Percentiles rank a stretch among this genome's conserved stretches.
phyloP scores from a whole-genome alignment of 805 yeast genomes.

The Candida ascalaphidarum region DNA sequence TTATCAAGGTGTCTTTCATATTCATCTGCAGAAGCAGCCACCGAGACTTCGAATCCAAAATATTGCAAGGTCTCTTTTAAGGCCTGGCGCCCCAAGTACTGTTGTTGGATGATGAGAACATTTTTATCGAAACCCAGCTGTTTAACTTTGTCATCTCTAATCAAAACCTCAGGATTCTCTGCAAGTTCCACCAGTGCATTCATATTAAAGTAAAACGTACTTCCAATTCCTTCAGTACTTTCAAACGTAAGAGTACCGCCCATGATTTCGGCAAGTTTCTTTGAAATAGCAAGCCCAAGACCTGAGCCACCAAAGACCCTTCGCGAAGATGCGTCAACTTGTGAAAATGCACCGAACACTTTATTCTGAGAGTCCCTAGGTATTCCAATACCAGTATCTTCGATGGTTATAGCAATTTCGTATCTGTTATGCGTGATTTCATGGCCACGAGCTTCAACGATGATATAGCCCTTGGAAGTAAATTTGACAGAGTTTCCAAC shows the following conservation, averaged over 20 bases:
- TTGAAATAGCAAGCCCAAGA: constrained; percentile 40
- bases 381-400: constrained; percentile 49
- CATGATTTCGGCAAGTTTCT: constrained; percentile 40
- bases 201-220: constrained; percentile 34
- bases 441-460: constrained; percentile 25
- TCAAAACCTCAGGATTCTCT: constrained; percentile 10
- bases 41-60: constrained; percentile 23
- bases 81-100: constrained; percentile 20
- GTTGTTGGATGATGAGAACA: constrained; percentile 23
- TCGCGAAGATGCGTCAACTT: constrained; percentile 47
- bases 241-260: constrained; percentile 39
- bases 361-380: constrained; percentile 34
- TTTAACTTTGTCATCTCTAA: constrained; percentile 5
- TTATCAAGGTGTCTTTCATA: constrained; percentile 5
- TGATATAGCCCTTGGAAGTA: constrained; percentile 34
- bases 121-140: constrained; percentile 6
- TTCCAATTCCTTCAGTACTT: constrained; percentile 38
- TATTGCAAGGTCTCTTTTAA: constrained; percentile 23
- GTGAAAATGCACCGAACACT: constrained; percentile 45
- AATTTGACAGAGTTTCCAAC: constrained; percentile 49
- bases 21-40: constrained; percentile 8
- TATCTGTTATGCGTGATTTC: constrained; percentile 19
- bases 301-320: constrained; percentile 48
- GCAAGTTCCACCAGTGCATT: constrained; percentile 18
- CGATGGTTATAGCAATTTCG: constrained; percentile 31